phyloP scores from a whole-genome alignment of 2,329 filamentous ascomycete genomes.

The Cercospora nicotianae region DNA sequence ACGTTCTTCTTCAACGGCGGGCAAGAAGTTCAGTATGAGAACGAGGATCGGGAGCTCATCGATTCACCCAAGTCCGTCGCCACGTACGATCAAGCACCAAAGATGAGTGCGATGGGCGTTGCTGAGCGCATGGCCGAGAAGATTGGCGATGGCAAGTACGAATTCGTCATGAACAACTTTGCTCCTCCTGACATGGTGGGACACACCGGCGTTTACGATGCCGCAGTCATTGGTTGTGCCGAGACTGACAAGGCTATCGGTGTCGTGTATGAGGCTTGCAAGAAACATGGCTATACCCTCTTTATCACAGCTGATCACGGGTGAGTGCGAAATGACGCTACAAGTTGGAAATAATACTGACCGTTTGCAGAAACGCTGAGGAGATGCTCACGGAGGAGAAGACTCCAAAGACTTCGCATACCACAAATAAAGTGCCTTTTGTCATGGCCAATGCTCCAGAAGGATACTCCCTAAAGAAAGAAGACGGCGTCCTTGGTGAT shows the following conservation, averaged over 20 bases:
- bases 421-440: constrained; percentile 95
- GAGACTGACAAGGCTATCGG: constrained; percentile 94
- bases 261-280: constrained; percentile 88
- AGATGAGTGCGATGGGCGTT: constrained; percentile 92
- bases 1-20: constrained; percentile 99
- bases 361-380: constrained; percentile 72
- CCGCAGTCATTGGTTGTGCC: constrained; percentile 78
- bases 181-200: constrained; percentile 99
- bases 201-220: constrained; percentile 96
- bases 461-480: constrained; percentile 82
- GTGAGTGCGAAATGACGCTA: background rate
- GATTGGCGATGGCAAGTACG: constrained; percentile 79
- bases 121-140: constrained; percentile 88
- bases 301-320: constrained; percentile 95
- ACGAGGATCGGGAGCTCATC: constrained; percentile 90
- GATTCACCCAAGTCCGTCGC: constrained; percentile 84
- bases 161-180: constrained; percentile 99
- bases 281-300: constrained; percentile 86
- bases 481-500: constrained; percentile 88
- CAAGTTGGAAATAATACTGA: background rate
- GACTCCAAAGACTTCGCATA: constrained; percentile 97
- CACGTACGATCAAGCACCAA: constrained; percentile 91
- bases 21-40: constrained; percentile 91
- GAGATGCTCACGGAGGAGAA: constrained; percentile 98
- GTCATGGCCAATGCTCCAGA: constrained; percentile 96